Conservation (phyloP, 2,329 filamentous ascomycete genomes). For the Fusarium transvaalense region DNA sequence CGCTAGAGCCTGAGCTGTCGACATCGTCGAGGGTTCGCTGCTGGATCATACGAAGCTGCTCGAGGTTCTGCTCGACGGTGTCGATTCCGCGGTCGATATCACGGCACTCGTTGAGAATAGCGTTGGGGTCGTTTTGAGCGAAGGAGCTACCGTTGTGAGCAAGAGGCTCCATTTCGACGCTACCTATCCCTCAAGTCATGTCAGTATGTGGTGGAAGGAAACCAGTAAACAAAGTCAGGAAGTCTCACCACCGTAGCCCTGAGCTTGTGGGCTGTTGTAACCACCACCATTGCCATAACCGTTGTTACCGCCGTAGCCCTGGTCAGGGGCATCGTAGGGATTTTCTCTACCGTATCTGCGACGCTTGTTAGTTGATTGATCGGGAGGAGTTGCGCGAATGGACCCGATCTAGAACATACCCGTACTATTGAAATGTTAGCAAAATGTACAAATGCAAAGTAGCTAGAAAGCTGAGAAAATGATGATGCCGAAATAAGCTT, state of each 20-base stretch:
- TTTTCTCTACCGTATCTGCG: conserved; percentile 68
- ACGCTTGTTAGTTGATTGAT: conserved; percentile 50
- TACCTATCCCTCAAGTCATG: conserved; percentile 53
- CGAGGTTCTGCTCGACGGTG: conserved; percentile 77
- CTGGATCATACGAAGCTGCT: conserved; percentile 78
- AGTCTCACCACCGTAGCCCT: conserved; percentile 46
- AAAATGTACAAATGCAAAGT: neutral
- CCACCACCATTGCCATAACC: conserved; percentile 46
- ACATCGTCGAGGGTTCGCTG: conserved; percentile 79
- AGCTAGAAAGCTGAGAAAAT: neutral
- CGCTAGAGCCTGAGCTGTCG: conserved; percentile 75
- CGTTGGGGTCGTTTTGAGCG: conserved; percentile 72
- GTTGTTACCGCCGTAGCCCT: conserved; percentile 35
- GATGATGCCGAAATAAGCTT: neutral
- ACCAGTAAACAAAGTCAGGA: neutral
- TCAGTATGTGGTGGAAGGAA: conserved; percentile 27
- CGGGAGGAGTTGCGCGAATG: conserved; percentile 2
- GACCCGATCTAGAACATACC: conserved; percentile 58
- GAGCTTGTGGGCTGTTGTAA: conserved; percentile 39
- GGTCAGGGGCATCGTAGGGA: conserved; percentile 69
- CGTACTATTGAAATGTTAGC: conserved; percentile 58
- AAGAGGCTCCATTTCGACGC: conserved; percentile 80
- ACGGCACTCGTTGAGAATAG: conserved; percentile 85
- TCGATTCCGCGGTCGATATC: conserved; percentile 84
- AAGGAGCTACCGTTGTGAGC: conserved; percentile 64